Evolutionary conservation across 208 protist species (phyloP), one percentile per base, ranked within the genome.

Genomic region (Leishmania turanica): DNA sequence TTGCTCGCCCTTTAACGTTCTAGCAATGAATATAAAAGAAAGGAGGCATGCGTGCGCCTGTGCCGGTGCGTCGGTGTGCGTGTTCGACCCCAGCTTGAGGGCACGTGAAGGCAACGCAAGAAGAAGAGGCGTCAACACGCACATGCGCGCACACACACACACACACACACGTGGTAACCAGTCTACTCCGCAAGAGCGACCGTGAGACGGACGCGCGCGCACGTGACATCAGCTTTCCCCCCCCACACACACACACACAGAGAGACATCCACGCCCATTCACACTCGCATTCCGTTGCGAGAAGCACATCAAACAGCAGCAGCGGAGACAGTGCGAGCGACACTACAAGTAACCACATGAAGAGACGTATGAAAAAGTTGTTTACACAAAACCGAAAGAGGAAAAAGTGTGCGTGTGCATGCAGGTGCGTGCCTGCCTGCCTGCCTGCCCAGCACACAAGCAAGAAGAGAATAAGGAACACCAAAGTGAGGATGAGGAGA

Each of bases 401-500:
- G 24, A 62, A 68, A 21, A 40, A 21, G 31, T 37, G 3, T 42
- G 31, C 31, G 8, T 34, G 4, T 64, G 27, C 21, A 24, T 64
- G 8, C 27, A 34, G 1, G 51, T 54, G 51, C 51, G 51, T 49
- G 8, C 45, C 0, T 24, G 53, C 60, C 37, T 49, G 8, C 45
- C 0, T 24, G 53, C 60, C 37, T 24, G 53, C 60, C 37, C 65
- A 19, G 34, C 65, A 40, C 37, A 70, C n/a, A 70, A 40, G 15
- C 11, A 27, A 70, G 11, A 71, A 51, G 34, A 37, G 2, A 21
- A 62, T 34, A 58, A 49, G 66, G 5, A 58, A 62, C 53, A 45
- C 34, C 27, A 73, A 49, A 27, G 31, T 34, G 64, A 80, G 42
- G 34, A 68, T 77, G 49, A 45, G 62, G 66, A 70, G 40, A 77